A percentile compares a stretch with the other conserved stretches of the same genome.
phyloP scores from a whole-genome alignment of 2,329 filamentous ascomycete genomes.

The Claviceps monticola region DNA sequence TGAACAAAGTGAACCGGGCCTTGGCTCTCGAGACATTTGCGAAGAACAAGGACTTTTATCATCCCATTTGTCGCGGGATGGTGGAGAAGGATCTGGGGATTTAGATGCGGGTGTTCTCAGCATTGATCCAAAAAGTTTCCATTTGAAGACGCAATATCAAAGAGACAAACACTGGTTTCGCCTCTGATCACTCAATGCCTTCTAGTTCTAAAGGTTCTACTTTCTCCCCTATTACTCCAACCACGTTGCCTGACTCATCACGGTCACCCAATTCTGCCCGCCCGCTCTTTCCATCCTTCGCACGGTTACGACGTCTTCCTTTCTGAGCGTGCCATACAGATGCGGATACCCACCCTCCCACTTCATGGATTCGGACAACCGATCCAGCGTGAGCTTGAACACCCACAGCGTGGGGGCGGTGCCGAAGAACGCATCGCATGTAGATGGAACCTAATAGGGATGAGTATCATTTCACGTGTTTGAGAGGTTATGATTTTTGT shows the following conservation, averaged over 20 bases:
- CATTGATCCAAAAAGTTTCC: background rate
- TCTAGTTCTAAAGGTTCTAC: too few relatives aligned
- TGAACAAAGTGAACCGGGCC: constrained; percentile 60
- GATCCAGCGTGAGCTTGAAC: constrained; percentile 37
- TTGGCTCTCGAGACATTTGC: constrained; percentile 73
- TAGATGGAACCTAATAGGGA: constrained; percentile 26
- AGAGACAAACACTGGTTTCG: background rate
- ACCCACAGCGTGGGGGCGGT: constrained; percentile 29
- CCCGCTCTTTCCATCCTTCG: constrained; percentile 31
- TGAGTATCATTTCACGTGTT: background rate
- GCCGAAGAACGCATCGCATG: constrained; percentile 31
- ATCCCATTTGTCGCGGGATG: constrained; percentile 80
- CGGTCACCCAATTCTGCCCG: constrained; percentile 32
- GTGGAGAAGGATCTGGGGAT: constrained; percentile 67
- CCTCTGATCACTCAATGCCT: too few relatives aligned
- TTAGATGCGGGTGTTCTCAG: constrained; percentile 6
- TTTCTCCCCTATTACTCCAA: constrained; percentile 16
- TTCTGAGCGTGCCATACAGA: constrained; percentile 44
- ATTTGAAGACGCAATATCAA: background rate
- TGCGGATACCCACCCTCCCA: constrained; percentile 49
- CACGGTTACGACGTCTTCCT: constrained; percentile 32
- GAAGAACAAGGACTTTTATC: constrained; percentile 84
- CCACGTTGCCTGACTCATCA: constrained; percentile 27
- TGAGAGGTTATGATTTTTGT: background rate
- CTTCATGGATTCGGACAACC: constrained; percentile 28